Conservation (phyloP, 495 filamentous ascomycete species). For the Xylaria curta region DNA sequence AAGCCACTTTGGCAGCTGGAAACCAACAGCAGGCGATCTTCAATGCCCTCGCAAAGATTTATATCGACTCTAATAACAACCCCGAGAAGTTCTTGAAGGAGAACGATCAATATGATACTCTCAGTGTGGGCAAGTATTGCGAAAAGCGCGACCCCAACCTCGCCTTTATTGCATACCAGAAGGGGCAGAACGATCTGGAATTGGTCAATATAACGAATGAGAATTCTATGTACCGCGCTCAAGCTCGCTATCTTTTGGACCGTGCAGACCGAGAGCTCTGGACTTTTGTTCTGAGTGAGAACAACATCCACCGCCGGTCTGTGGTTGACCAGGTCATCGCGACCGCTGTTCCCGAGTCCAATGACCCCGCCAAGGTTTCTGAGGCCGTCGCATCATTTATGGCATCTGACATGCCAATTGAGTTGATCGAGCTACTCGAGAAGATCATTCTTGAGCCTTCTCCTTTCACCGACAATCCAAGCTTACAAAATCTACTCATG, state of each 20-base stretch:
- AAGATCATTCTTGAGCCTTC: constrained; percentile 99
- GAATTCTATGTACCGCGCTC: constrained; percentile 97
- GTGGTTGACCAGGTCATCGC: constrained; percentile 97
- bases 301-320: constrained; percentile 91
- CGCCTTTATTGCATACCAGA: constrained; percentile 92
- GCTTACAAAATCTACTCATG: constrained; percentile 95
- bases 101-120: constrained; percentile 94
- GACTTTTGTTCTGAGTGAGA: constrained; percentile 91
- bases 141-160: constrained; percentile 98
- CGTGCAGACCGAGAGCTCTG: constrained; percentile 90
- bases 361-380: constrained; percentile 93
- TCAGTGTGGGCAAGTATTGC: constrained; percentile 96
- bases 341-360: constrained; percentile 93
- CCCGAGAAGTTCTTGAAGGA: constrained; percentile 98
- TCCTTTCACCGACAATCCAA: constrained; percentile 95
- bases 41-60: constrained; percentile 99
- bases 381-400: constrained; percentile 94
- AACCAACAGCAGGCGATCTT: constrained; percentile 98
- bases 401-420: constrained; percentile 84
- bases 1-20: constrained; percentile 85
- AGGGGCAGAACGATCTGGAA: constrained; percentile 97
- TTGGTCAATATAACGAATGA: constrained; percentile 98
- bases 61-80: constrained; percentile 99
- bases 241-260: constrained; percentile 93
- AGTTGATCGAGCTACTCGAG: constrained; percentile 96